Conservation (phyloP, 306 rosid species). For the Aeschynomene evenia region DNA sequence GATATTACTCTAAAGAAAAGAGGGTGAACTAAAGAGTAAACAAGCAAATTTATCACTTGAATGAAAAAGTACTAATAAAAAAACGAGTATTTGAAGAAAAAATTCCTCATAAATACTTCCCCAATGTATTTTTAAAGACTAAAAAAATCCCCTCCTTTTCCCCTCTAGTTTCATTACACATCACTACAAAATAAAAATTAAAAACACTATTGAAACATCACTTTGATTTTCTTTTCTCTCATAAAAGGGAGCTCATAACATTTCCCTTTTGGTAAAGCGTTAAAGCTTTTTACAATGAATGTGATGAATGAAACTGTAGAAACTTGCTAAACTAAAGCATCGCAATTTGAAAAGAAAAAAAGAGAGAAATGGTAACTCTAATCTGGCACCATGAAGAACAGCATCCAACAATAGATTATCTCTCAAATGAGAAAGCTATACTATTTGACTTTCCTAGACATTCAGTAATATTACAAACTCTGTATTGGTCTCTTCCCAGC, state of each 20-base stretch:
- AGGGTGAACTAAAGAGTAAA: too few species aligned
- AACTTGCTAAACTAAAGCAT: background rate
- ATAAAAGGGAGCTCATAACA: background rate
- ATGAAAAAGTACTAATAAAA: too few species aligned
- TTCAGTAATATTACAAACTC: constrained; percentile 41
- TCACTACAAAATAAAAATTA: too few species aligned
- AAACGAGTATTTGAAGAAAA: too few species aligned
- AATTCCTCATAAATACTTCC: too few species aligned
- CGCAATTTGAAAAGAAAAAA: background rate
- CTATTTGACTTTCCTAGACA: background rate
- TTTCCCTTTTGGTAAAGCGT: background rate
- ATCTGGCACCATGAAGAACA: constrained; percentile 36
- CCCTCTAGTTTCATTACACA: too few species aligned
- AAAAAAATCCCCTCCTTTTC: too few species aligned
- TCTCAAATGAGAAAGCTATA: constrained; percentile 23
- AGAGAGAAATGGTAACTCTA: constrained; percentile 26
- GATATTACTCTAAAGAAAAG: too few species aligned
- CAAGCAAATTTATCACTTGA: too few species aligned
- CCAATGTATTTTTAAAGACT: too few species aligned
- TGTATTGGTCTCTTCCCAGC: constrained; percentile 56
- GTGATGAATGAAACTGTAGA: background rate
- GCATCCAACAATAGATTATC: constrained; percentile 31
- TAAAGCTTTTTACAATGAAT: background rate
- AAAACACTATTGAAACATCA: too few species aligned
- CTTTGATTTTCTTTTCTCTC: background rate